Conservation (phyloP, 305 asterid species). For the Fraxinus baroniana region DNA sequence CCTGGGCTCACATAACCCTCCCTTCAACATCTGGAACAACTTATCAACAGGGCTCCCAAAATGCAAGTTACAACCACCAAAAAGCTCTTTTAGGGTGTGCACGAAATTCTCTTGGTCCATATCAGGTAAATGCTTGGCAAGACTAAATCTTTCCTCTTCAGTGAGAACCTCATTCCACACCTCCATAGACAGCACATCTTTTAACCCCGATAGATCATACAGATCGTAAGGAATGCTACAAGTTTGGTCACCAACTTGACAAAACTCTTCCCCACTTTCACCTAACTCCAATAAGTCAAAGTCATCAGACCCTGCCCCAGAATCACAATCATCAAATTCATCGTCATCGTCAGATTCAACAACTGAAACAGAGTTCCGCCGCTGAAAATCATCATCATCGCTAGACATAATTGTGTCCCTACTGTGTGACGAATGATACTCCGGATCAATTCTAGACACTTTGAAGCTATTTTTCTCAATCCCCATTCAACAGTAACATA, state of each 20-base stretch:
- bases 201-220: slow-evolving; percentile 78
- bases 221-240: slow-evolving; percentile 87
- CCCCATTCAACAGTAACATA: slow-evolving; percentile 72
- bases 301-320: slow-evolving; percentile 98
- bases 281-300: slow-evolving; percentile 87
- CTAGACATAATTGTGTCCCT: slow-evolving; percentile 67
- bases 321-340: slow-evolving; percentile 91
- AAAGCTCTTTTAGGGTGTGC: slow-evolving; percentile 71
- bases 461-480: slow-evolving; percentile 83
- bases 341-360: slow-evolving; percentile 84
- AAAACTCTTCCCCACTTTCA: slow-evolving; percentile 86
- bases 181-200: slow-evolving; percentile 76
- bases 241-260: slow-evolving; percentile 86
- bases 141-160: slow-evolving; percentile 80
- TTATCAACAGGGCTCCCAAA: slow-evolving; percentile 76
- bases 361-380: slow-evolving; percentile 43
- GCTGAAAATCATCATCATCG: slow-evolving; percentile 73
- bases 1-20: slow-evolving; percentile 93
- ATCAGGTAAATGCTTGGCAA: slow-evolving; percentile 84
- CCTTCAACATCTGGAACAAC: slow-evolving; percentile 82
- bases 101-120: slow-evolving; percentile 88
- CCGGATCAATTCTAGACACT: slow-evolving; percentile 66
- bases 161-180: slow-evolving; percentile 90
- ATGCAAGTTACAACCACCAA: slow-evolving; percentile 72
- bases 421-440: slow-evolving; percentile 60